Base-by-base conservation (phyloP, 345 rosid genomes). In the Noccaea caerulescens region DNA sequence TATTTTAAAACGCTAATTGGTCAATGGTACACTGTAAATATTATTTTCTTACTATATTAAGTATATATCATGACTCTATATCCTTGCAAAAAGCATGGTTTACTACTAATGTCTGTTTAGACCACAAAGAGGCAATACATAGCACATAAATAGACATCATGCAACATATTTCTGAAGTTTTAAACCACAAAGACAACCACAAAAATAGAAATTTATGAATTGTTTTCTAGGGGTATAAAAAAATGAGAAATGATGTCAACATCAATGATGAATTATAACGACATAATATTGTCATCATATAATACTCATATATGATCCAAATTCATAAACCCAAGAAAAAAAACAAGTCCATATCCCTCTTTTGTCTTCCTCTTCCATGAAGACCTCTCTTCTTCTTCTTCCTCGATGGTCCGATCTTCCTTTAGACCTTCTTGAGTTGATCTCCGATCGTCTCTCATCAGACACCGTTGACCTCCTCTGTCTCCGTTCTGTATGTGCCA, bases 401-500 rank as follows among this genome's bases (percentile, higher is more conserved):
- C 34, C 52, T 53, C 59, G 37, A 37, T 76, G 79, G 79, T 62
- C 72, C 0, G 13, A 63, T 46, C 79, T 76, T 57, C 76, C 72
- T 38, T 13, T 50, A 57, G 76, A 76, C n/a, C 50, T 76, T 10
- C 76, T 76, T 44, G 67, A 56, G 27, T 33, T 49, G 6, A 41
- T 76, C 71, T 63, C 71, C 39, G 10, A 13, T 10, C 53, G 42
- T 34, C 3, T 69, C 16, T 66, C 77, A 66, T 73, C 77, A 58
- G 42, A 62, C 58, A 32, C 58, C 7, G 4, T 69, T 55, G 49
- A 70, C 23, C 45, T 76, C 47, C 20, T 61, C 37, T 7, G 47
- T 37, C 68, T 76, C 66, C 75, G 79, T 16, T 76, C 79, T 4
- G 79, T 76, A 0, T 76, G 79, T 10, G 12, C 71, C 51, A 37